These are phyloP conservation scores for Escovopsis weberi DNA, from an alignment of 2,329 filamentous ascomycete genomes.

Conservation along the genomic window DNA sequence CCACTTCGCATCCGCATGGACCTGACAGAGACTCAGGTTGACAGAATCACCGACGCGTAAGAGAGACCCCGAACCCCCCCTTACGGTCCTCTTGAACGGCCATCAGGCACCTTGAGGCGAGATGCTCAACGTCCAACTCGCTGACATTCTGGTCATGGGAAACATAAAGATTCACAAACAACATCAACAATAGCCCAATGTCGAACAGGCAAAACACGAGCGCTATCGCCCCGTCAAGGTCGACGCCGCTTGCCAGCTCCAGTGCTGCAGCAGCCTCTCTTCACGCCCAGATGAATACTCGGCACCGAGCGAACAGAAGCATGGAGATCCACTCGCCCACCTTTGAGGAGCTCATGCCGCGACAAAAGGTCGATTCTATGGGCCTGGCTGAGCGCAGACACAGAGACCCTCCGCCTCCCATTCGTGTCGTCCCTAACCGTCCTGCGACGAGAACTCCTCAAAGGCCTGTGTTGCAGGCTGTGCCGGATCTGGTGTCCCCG, in stretches of 20 bases:
- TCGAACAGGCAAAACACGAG: constrained; percentile 9
- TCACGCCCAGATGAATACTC: background rate
- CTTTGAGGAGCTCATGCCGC: constrained; percentile 19
- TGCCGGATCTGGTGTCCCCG: constrained; percentile 14
- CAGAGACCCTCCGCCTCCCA: constrained; percentile 12
- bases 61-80: constrained; percentile 5
- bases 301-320: constrained; percentile 5
- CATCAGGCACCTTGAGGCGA: background rate
- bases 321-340: constrained; percentile 10
- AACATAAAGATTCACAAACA: constrained; percentile 18
- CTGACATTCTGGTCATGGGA: too few species aligned
- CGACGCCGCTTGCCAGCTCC: constrained; percentile 8
- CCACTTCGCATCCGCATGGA: constrained; percentile 33
- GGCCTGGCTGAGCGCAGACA: constrained; percentile 18
- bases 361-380: constrained; percentile 8
- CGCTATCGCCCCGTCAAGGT: constrained; percentile 8
- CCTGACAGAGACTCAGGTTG: constrained; percentile 33
- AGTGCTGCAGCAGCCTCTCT: constrained; percentile 1
- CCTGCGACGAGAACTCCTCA: constrained; percentile 3
- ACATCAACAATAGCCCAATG: constrained; percentile 14
- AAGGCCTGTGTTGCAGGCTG: constrained; percentile 9
- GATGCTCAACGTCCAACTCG: constrained; percentile 5
- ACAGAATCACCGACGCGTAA: constrained; percentile 32
- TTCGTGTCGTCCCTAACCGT: constrained; percentile 10
- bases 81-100: too few species aligned